Evolutionary conservation across 495 filamentous ascomycete species (phyloP).

Genomic region (Margaritispora aquatica): DNA sequence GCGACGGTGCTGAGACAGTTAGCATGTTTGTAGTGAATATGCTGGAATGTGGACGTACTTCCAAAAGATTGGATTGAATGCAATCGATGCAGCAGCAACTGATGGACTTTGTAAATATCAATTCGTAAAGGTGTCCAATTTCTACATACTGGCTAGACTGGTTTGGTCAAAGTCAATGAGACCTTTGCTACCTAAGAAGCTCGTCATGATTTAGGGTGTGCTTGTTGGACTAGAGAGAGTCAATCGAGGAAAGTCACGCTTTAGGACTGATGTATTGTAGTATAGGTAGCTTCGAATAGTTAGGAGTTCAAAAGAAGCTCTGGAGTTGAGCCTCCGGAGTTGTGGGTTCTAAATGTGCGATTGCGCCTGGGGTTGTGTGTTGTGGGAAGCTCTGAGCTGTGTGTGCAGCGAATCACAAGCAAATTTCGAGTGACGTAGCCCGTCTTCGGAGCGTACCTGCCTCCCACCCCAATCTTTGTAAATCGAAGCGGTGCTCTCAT

Average conservation of each 20-base stretch:
- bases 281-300: background rate
- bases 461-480: too few species aligned
- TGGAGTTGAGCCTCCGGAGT: slow-evolving; percentile 2
- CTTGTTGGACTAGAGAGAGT: background rate
- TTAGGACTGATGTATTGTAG: too few species aligned
- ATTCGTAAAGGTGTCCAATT: background rate
- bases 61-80: slow-evolving; percentile 77
- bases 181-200: slow-evolving; percentile 29
- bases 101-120: slow-evolving; percentile 7
- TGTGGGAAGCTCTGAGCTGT: background rate
- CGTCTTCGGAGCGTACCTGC: slow-evolving; percentile 4
- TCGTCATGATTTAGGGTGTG: slow-evolving; percentile 23
- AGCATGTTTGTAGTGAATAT: background rate
- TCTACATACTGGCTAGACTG: slow-evolving; percentile 53
- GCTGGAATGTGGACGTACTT: slow-evolving; percentile 46
- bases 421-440: slow-evolving; percentile 11
- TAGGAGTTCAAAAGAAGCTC: background rate
- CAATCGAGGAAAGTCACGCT: background rate
- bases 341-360: background rate
- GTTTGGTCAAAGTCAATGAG: slow-evolving; percentile 58
- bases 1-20: slow-evolving; percentile 49
- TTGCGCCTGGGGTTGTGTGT: background rate
- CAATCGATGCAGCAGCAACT: slow-evolving; percentile 64
- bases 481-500: too few species aligned
- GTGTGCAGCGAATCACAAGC: slow-evolving; percentile 13